A percentile compares a stretch with the other conserved stretches of the same genome.
Conservation (phyloP, 345 rosid genomes). For the Nephelium lappaceum region DNA sequence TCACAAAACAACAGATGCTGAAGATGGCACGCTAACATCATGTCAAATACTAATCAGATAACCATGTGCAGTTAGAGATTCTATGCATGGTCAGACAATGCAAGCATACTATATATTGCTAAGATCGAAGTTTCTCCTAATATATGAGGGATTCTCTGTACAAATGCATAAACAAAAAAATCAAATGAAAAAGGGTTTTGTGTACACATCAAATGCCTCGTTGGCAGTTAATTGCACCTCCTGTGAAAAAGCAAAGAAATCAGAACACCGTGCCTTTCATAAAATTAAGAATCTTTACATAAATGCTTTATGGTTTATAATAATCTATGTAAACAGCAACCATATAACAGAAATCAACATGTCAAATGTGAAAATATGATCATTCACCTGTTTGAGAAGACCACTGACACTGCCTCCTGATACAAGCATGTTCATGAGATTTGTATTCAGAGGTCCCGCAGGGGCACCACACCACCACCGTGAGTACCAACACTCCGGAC, state of each 20-base stretch:
- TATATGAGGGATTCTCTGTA: neutral
- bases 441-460: slow-evolving; percentile 39
- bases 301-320: too few relatives aligned
- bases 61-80: too few relatives aligned
- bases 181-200: slow-evolving; percentile 70
- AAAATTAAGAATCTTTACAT: too few relatives aligned
- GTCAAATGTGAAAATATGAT: neutral
- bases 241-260: slow-evolving; percentile 38
- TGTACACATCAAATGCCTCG: slow-evolving; percentile 73
- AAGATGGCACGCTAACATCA: too few relatives aligned
- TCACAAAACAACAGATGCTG: too few relatives aligned
- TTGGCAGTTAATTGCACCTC: slow-evolving; percentile 82
- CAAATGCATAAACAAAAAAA: neutral
- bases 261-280: too few relatives aligned
- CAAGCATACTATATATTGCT: too few relatives aligned
- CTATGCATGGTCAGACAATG: too few relatives aligned
- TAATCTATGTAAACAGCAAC: neutral
- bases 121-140: neutral
- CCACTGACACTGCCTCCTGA: slow-evolving; percentile 62
- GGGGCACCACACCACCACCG: slow-evolving; percentile 62
- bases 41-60: too few relatives aligned
- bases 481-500: slow-evolving; percentile 55
- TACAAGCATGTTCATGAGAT: slow-evolving; percentile 73
- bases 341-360: neutral
- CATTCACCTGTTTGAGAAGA: slow-evolving; percentile 64